phyloP scores from a whole-genome alignment of 2,329 filamentous ascomycete species.

The Ophiostoma sp. region DNA sequence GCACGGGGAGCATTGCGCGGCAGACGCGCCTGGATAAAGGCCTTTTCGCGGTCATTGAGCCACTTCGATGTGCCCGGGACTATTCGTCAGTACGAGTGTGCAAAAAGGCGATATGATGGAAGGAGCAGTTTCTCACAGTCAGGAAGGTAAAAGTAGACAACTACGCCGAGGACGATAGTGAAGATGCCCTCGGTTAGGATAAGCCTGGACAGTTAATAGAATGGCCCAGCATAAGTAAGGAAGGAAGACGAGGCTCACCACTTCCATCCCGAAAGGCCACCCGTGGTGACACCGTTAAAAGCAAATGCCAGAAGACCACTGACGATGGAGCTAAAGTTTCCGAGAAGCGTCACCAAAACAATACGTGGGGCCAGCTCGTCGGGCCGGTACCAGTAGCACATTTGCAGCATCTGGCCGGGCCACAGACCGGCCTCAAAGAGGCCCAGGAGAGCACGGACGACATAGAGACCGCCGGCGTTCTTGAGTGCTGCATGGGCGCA shows the following conservation, averaged over 20 bases:
- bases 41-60: slow-evolving; percentile 43
- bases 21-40: slow-evolving; percentile 35
- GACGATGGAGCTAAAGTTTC: not conserved
- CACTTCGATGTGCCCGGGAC: slow-evolving; percentile 42
- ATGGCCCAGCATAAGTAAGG: not conserved
- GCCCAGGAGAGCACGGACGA: slow-evolving; percentile 55
- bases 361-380: slow-evolving; percentile 44
- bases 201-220: not conserved
- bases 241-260: not conserved
- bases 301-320: not conserved
- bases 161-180: not conserved
- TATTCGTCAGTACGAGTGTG: slow-evolving; percentile 32
- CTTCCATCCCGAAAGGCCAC: not conserved
- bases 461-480: slow-evolving; percentile 44
- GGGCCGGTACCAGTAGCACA: slow-evolving; percentile 45
- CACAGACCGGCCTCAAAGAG: slow-evolving; percentile 62
- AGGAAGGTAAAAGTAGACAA: slow-evolving; percentile 3
- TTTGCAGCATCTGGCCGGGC: slow-evolving; percentile 52
- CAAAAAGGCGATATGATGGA: not conserved
- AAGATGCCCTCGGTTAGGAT: not conserved
- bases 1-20: slow-evolving; percentile 40
- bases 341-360: slow-evolving; percentile 42
- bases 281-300: not conserved
- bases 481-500: slow-evolving; percentile 49
- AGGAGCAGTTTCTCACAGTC: not conserved